phyloP scores from a whole-genome alignment of 148 eudicot genomes.

The Camellia lanceoleosa region DNA sequence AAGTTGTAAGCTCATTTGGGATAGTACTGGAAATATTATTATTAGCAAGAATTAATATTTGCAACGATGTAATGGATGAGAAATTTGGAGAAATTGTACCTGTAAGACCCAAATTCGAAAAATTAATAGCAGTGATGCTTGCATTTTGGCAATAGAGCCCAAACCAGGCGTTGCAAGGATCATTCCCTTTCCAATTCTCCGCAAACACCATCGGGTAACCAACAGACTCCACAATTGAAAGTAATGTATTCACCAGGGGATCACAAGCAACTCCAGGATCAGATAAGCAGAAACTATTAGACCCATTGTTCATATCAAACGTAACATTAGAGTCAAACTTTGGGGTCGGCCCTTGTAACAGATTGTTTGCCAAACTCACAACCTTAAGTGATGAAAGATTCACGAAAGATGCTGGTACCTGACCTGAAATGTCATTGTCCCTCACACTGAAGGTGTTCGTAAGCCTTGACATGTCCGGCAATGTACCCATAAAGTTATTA shows the following conservation, averaged over 20 bases:
- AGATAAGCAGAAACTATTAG: constrained; percentile 71
- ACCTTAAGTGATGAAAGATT: constrained; percentile 51
- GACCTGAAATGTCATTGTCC: constrained; percentile 70
- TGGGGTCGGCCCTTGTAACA: constrained; percentile 80
- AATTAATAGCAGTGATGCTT: constrained; percentile 63
- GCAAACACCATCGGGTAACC: constrained; percentile 64
- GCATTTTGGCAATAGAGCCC: constrained; percentile 75
- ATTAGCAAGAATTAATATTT: constrained; percentile 63
- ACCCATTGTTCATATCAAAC: constrained; percentile 48
- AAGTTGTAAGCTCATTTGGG: constrained; percentile 64
- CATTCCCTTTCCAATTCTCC: constrained; percentile 78
- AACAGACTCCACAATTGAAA: constrained; percentile 57
- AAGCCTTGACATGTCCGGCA: constrained; percentile 77
- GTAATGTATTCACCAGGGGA: constrained; percentile 51
- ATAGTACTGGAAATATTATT: constrained; percentile 76
- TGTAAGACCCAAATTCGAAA: constrained; percentile 63
- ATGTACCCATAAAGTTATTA: constrained; percentile 73
- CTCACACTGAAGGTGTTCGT: constrained; percentile 50
- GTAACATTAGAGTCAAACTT: constrained; percentile 52
- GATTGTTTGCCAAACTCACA: constrained; percentile 82
- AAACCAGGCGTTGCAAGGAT: constrained; percentile 72
- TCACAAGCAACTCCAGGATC: constrained; percentile 62
- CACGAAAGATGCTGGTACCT: constrained; percentile 60
- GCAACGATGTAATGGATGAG: constrained; percentile 57
- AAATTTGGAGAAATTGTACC: constrained; percentile 76